Evolutionary conservation across 1,139 yeast species (phyloP), one percentile per base, ranked within the genome.

Genomic region (Eremothecium sinecaudum): DNA sequence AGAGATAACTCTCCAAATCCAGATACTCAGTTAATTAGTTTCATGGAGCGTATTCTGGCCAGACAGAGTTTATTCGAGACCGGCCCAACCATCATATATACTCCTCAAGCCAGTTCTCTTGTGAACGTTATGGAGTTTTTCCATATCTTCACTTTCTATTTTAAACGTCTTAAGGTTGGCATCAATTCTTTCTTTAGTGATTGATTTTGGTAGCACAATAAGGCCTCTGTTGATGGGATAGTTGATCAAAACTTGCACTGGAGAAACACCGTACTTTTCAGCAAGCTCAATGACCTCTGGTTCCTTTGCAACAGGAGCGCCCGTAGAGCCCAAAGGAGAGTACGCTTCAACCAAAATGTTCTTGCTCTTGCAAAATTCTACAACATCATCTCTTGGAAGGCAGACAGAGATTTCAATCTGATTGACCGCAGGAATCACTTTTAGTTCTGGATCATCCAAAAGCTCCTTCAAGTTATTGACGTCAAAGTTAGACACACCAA

Each of bases 351-450:
- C 68, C 39, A 75, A 79, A 51, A 84, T 73, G 32, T 71, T 76
- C 46, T 72, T 61, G 28, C 62, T 50, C 57, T 80, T 73, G 43
- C 71, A 81, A 52, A 63, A 81, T 47, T 77, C 69, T 42, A 83
- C 59, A 56, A 83, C 67, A 46, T 66, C 67, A 40, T 71, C 71
- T 63, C 84, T 94, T 47, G 80, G 82, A 58, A 84, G 69, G 67
- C 82, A 84, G 46, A 94, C 94, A 60, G 84, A 95, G 62, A 81
- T 90, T 66, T 86, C 96, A 55, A 86, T 80, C 63, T 86, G 95
- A 50, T 81, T 41, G 31, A 63, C 84, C 35, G 80, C 81, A 33
- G 96, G 95, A n/a, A n/a, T n/a, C n/a, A n/a, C n/a, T 49, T 66
- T 72, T 54, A 83, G 74, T 48, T 66, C 71, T 44, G 81, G 79